Conservation (phyloP, 768 basidiomycete species). For the Obba rivulosa region DNA sequence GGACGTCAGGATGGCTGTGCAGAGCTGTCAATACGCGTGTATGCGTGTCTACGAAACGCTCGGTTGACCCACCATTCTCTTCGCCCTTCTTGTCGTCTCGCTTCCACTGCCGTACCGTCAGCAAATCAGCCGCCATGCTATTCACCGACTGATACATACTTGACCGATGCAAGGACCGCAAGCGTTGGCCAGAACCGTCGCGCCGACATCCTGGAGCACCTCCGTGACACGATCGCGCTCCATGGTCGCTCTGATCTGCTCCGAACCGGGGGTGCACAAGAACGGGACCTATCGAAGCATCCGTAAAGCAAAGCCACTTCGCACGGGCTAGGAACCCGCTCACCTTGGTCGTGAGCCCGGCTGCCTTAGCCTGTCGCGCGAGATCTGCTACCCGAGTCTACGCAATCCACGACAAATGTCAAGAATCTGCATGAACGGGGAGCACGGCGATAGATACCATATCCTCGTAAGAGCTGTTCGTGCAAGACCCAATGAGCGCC, state of each 20-base stretch:
- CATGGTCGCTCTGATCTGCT: constrained; percentile 96
- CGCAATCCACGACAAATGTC: constrained; percentile 1
- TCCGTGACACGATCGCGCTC: constrained; percentile 88
- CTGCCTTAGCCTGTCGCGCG: constrained; percentile 82
- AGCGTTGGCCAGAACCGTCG: constrained; percentile 91
- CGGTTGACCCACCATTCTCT: constrained; percentile 68
- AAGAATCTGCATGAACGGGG: not conserved
- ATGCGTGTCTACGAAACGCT: not conserved
- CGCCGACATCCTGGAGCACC: constrained; percentile 84
- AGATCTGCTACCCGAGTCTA: constrained; percentile 91
- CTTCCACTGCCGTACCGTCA: constrained; percentile 65
- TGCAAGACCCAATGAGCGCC: constrained; percentile 95
- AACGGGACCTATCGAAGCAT: constrained; percentile 57
- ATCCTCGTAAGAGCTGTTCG: constrained; percentile 97
- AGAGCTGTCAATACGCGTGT: constrained; percentile 1
- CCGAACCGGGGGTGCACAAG: constrained; percentile 86
- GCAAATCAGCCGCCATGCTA: not conserved
- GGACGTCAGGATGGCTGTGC: constrained; percentile 85
- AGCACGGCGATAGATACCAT: constrained; percentile 48
- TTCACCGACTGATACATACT: constrained; percentile 31
- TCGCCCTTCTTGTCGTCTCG: constrained; percentile 82
- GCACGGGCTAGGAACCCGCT: not conserved
- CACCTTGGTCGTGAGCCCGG: constrained; percentile 74
- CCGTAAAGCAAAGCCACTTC: not conserved
- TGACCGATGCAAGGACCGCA: constrained; percentile 99